phyloP scores from a whole-genome alignment of 2,329 filamentous ascomycete species.

The Remersonia thermophila region DNA sequence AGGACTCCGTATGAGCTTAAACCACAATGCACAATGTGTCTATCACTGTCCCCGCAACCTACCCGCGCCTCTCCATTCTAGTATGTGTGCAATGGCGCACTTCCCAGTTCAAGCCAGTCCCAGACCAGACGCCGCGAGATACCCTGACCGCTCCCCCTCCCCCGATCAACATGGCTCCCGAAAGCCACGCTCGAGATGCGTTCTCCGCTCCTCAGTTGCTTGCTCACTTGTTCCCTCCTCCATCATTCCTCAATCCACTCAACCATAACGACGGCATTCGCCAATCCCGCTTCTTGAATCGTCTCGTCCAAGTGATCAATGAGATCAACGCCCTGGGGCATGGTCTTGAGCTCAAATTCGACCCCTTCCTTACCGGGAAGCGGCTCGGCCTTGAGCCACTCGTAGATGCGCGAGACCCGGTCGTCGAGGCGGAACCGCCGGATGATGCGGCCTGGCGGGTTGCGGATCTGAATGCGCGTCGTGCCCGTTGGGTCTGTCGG shows the following conservation, averaged over 20 bases:
- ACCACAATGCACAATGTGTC: too few species aligned
- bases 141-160: too few species aligned
- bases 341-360: constrained; percentile 76
- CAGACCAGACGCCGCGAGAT: too few species aligned
- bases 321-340: constrained; percentile 68
- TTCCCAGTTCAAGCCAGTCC: too few species aligned
- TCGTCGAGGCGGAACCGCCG: constrained; percentile 72
- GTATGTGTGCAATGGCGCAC: too few species aligned
- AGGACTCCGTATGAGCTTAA: too few species aligned
- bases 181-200: too few species aligned
- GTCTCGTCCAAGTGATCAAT: constrained; percentile 61
- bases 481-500: constrained; percentile 60
- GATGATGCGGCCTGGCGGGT: constrained; percentile 73
- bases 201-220: background rate
- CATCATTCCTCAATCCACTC: constrained; percentile 54
- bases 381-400: constrained; percentile 89
- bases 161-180: too few species aligned
- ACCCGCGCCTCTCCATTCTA: too few species aligned
- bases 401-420: constrained; percentile 71
- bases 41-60: too few species aligned
- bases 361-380: constrained; percentile 66
- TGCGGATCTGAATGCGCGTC: constrained; percentile 85
- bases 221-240: background rate
- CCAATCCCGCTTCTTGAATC: constrained; percentile 71
- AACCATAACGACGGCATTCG: constrained; percentile 91